phyloP scores from a whole-genome alignment of 371 early-diverging fungal species.

The Caulochytrium protostelioides region DNA sequence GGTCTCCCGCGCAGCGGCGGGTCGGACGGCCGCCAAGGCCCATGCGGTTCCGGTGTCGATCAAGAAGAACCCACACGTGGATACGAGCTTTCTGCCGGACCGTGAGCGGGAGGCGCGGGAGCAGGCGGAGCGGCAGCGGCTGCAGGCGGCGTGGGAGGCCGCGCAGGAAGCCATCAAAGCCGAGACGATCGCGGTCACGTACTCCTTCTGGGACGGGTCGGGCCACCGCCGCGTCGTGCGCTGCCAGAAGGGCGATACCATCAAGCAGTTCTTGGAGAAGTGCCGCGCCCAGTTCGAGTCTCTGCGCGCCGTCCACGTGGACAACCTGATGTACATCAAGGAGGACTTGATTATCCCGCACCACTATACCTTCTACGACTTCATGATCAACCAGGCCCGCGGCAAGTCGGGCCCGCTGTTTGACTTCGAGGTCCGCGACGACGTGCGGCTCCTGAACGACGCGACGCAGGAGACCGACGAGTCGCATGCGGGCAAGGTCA shows the following conservation, averaged over 20 bases:
- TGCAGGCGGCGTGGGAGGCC: constrained; percentile 52
- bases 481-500: constrained; percentile 87
- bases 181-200: constrained; percentile 61
- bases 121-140: constrained; percentile 42
- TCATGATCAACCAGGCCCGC: constrained; percentile 81
- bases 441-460: constrained; percentile 68
- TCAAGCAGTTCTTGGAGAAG: constrained; percentile 62
- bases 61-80: constrained; percentile 69
- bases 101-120: constrained; percentile 66
- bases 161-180: constrained; percentile 50
- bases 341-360: constrained; percentile 91
- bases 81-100: constrained; percentile 85
- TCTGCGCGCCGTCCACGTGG: constrained; percentile 55
- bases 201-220: constrained; percentile 86
- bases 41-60: no score
- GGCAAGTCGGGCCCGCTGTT: constrained; percentile 91
- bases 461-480: constrained; percentile 65
- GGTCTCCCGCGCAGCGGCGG: not conserved
- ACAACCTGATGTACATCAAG: constrained; percentile 75
- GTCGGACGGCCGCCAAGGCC: not conserved
- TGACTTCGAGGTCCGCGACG: constrained; percentile 80
- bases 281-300: constrained; percentile 60
- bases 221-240: constrained; percentile 71
- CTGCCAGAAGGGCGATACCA: constrained; percentile 76
- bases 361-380: constrained; percentile 89